Evolutionary conservation across 371 early-diverging fungal genomes (phyloP).

Genomic region (Mucor mucedo): DNA sequence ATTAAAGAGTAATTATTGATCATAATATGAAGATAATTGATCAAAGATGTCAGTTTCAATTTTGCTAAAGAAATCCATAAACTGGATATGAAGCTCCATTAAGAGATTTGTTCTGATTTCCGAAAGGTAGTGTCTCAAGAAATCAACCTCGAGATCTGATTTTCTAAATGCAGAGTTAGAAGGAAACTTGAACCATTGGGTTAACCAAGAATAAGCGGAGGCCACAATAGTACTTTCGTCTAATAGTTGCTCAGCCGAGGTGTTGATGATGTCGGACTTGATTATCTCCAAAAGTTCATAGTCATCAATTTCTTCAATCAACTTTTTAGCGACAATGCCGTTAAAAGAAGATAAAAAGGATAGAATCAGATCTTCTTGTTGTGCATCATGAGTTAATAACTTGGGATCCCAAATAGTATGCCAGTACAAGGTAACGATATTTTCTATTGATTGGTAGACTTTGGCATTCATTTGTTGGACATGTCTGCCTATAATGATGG

Average conservation of each 20-base stretch:
- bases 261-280: constrained; percentile 8
- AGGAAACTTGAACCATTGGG: neutral
- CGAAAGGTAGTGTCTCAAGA: constrained; percentile 16
- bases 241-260: neutral
- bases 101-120: constrained; percentile 19
- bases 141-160: constrained; percentile 9
- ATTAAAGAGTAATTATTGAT: neutral
- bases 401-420: constrained; percentile 14
- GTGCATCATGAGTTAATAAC: neutral
- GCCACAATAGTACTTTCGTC: neutral
- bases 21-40: constrained; percentile 8
- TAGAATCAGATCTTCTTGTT: neutral
- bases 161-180: neutral
- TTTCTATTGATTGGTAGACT: constrained; percentile 19
- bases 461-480: constrained; percentile 26
- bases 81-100: constrained; percentile 24
- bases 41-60: constrained; percentile 23
- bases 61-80: constrained; percentile 20
- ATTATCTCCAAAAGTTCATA: constrained; percentile 19
- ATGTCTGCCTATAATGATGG: constrained; percentile 26
- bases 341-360: constrained; percentile 26
- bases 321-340: constrained; percentile 15
- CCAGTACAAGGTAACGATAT: constrained; percentile 18
- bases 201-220: neutral
- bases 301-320: constrained; percentile 18